Conservation (phyloP, 2,329 filamentous ascomycete species). For the Chrysoporthe cubensis region DNA sequence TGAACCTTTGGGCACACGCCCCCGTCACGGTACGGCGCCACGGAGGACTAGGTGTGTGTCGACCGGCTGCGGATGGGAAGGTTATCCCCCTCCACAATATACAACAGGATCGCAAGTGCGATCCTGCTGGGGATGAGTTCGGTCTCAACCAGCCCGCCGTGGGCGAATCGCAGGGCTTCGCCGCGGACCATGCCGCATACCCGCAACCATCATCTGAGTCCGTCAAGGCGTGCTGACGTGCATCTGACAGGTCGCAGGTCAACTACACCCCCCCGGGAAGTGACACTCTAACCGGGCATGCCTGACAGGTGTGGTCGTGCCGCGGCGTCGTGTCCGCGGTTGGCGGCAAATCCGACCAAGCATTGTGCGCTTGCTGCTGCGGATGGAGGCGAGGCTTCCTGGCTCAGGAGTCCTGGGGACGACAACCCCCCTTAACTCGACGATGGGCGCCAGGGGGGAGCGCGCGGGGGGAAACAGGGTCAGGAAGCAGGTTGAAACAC, state of each 20-base stretch:
- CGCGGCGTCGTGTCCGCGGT: background rate
- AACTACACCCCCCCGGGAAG: background rate
- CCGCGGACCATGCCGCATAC: background rate
- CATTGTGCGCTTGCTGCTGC: background rate
- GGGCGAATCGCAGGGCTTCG: conserved; percentile 1
- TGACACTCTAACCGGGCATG: background rate
- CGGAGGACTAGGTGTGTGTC: background rate
- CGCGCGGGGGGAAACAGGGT: too few relatives aligned
- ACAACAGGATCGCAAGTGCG: background rate
- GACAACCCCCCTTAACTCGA: too few relatives aligned
- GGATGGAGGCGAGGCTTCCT: background rate
- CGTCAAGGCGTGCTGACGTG: background rate
- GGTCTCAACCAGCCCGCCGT: background rate
- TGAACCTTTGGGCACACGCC: background rate
- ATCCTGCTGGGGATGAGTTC: background rate
- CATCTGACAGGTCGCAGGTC: conserved; percentile 12
- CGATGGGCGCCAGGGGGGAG: too few relatives aligned
- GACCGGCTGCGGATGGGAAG: background rate
- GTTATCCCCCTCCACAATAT: background rate
- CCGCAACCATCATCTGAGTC: background rate
- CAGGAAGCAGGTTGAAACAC: background rate
- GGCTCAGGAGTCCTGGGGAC: background rate
- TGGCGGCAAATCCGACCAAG: background rate
- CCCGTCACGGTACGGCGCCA: background rate
- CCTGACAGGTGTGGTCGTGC: background rate